These are phyloP conservation scores for Haematococcus lacustris DNA, from an alignment of 139 green algal species.

Conservation along the genomic window DNA sequence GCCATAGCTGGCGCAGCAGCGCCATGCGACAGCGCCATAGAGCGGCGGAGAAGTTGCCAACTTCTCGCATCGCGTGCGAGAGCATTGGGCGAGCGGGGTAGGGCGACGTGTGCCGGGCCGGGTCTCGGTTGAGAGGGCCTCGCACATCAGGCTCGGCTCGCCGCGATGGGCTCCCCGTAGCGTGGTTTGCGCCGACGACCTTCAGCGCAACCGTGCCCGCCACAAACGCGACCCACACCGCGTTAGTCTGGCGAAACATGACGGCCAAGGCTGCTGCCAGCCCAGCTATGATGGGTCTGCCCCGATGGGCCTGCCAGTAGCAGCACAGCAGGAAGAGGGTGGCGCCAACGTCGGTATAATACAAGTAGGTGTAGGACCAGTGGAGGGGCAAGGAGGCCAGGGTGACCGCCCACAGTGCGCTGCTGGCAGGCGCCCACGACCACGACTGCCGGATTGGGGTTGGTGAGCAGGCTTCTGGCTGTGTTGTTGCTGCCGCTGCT, in stretches of 20 bases:
- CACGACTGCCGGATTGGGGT: too few species aligned
- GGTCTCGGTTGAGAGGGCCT: too few species aligned
- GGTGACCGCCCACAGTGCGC: constrained; percentile 39
- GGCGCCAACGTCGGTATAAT: constrained; percentile 87
- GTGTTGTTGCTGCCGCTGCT: constrained; percentile 1
- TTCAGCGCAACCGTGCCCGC: too few species aligned
- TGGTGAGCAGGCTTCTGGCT: too few species aligned
- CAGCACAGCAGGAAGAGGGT: constrained; percentile 53
- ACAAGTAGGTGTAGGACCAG: constrained; percentile 86
- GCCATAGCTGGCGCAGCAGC: constrained; percentile 19
- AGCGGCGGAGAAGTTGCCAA: too few species aligned
- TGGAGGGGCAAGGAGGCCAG: constrained; percentile 64
- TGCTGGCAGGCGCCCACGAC: not conserved
- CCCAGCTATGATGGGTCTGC: constrained; percentile 10
- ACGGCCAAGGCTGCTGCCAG: constrained; percentile 46
- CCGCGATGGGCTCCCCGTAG: too few species aligned
- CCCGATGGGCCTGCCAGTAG: not conserved
- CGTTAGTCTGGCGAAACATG: constrained; percentile 84
- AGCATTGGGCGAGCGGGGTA: too few species aligned
- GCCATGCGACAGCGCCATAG: constrained; percentile 2
- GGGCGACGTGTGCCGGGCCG: too few species aligned
- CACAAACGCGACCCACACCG: constrained; percentile 80
- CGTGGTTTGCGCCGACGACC: too few species aligned
- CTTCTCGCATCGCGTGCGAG: too few species aligned
- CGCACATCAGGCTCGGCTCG: too few species aligned